Conservation (phyloP, 2,329 filamentous ascomycete species). For the Aureobasidium sp. region DNA sequence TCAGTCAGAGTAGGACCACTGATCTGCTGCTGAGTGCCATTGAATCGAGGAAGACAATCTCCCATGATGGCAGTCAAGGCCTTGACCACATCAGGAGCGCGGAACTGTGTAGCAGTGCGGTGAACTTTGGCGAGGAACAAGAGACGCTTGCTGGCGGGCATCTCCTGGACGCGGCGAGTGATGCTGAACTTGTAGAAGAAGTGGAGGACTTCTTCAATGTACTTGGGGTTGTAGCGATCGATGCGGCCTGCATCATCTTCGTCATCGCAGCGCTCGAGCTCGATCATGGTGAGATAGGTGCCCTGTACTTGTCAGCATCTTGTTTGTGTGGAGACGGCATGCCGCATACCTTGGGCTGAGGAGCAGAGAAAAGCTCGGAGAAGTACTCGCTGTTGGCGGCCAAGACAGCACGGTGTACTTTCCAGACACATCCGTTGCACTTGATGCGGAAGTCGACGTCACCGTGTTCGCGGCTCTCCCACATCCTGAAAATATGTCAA, state of each 20-base stretch:
- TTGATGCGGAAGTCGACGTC: background rate
- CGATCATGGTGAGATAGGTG: slow-evolving; percentile 5
- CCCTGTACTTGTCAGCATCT: background rate
- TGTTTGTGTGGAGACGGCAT: background rate
- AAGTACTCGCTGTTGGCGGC: slow-evolving; percentile 6
- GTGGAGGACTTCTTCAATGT: slow-evolving; percentile 3
- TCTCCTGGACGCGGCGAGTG: background rate
- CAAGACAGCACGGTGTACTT: background rate
- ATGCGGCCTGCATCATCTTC: background rate
- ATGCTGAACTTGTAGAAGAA: slow-evolving; percentile 9
- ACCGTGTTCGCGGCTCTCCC: background rate
- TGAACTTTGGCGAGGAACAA: background rate
- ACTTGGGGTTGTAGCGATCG: background rate
- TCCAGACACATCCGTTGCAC: background rate
- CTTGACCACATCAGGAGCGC: background rate
- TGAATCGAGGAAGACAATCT: slow-evolving; percentile 4
- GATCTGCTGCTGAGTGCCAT: background rate
- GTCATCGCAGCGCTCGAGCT: background rate
- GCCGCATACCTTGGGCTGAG: background rate
- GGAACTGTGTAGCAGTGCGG: slow-evolving; percentile 6
- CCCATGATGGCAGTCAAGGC: background rate
- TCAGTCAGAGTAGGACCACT: background rate
- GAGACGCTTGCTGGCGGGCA: background rate
- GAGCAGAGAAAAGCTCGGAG: background rate
- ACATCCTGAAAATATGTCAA: background rate